A percentile compares a stretch with the other conserved stretches of the same genome.
Evolutionary conservation across 2,329 filamentous ascomycete species (phyloP).

Genomic region (Nakataea oryzae): DNA sequence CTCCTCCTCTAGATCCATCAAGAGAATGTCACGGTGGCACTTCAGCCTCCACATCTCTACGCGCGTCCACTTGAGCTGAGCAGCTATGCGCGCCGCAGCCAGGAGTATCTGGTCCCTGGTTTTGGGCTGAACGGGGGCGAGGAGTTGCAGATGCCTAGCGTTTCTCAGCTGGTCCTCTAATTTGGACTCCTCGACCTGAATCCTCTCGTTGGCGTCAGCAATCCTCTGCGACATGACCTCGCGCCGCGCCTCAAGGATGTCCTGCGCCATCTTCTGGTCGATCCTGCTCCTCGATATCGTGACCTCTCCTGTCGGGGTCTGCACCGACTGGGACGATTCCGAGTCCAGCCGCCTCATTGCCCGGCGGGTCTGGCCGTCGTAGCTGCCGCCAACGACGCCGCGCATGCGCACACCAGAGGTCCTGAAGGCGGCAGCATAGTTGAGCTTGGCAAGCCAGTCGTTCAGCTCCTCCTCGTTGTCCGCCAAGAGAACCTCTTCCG

Average conservation of each 20-base stretch:
- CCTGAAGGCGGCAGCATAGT: slow-evolving; percentile 90
- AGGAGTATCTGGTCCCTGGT: slow-evolving; percentile 79
- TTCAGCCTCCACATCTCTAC: slow-evolving; percentile 88
- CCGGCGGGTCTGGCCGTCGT: slow-evolving; percentile 69
- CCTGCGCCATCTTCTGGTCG: slow-evolving; percentile 72
- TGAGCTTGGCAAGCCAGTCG: slow-evolving; percentile 92
- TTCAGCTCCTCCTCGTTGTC: slow-evolving; percentile 88
- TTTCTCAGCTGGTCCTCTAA: slow-evolving; percentile 79
- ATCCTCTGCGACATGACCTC: slow-evolving; percentile 81
- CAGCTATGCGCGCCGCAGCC: slow-evolving; percentile 73
- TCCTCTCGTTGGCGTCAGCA: slow-evolving; percentile 67
- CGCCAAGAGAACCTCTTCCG: slow-evolving; percentile 85
- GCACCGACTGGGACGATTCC: slow-evolving; percentile 42
- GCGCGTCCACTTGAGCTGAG: slow-evolving; percentile 86
- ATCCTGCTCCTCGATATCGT: slow-evolving; percentile 63
- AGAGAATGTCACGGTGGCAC: slow-evolving; percentile 81
- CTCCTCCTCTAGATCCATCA: slow-evolving; percentile 79
- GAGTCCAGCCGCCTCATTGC: slow-evolving; percentile 64
- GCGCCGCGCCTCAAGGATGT: slow-evolving; percentile 72
- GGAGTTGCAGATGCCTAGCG: slow-evolving; percentile 76
- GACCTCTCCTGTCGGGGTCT: slow-evolving; percentile 64
- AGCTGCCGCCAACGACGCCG: slow-evolving; percentile 73
- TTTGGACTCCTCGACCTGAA: slow-evolving; percentile 62
- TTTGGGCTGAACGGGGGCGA: slow-evolving; percentile 85
- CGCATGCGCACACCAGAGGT: slow-evolving; percentile 86